phyloP scores from a whole-genome alignment of 116 monocot genomes.

The Zostera marina region DNA sequence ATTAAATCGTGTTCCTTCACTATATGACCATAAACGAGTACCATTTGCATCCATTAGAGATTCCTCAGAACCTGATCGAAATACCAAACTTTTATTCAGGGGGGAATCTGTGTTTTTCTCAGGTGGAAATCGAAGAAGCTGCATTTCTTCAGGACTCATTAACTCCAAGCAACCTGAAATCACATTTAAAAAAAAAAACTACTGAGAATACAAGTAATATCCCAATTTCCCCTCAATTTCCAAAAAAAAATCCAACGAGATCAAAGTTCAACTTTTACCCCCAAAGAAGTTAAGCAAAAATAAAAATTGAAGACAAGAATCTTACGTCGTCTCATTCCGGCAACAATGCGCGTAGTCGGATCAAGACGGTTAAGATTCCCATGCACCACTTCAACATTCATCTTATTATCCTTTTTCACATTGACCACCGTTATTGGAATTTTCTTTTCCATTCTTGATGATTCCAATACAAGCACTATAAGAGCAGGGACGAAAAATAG shows the following conservation, averaged over 20 bases:
- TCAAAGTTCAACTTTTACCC: not conserved
- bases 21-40: slow-evolving; percentile 10
- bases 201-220: not conserved
- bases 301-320: not conserved
- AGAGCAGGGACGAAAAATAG: slow-evolving; percentile 39
- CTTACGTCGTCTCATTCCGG: slow-evolving; percentile 64
- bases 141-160: slow-evolving; percentile 42
- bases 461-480: slow-evolving; percentile 42
- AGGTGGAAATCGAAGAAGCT: slow-evolving; percentile 48
- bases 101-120: slow-evolving; percentile 18
- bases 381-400: not conserved
- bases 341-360: slow-evolving; percentile 33
- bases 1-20: slow-evolving; percentile 50
- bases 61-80: slow-evolving; percentile 32
- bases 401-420: slow-evolving; percentile 5
- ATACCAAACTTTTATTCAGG: slow-evolving; percentile 34
- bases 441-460: slow-evolving; percentile 19
- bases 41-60: slow-evolving; percentile 12
- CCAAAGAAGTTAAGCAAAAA: not conserved
- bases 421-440: not conserved
- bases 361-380: slow-evolving; percentile 54
- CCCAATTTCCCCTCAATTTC: not conserved
- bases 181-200: slow-evolving; percentile 5
- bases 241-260: no score
- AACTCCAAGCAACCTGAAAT: slow-evolving; percentile 72